Evolutionary conservation across 2,329 filamentous ascomycete genomes (phyloP), one percentile per base, ranked within the genome.

Genomic region (Colletotrichum abscissum): DNA sequence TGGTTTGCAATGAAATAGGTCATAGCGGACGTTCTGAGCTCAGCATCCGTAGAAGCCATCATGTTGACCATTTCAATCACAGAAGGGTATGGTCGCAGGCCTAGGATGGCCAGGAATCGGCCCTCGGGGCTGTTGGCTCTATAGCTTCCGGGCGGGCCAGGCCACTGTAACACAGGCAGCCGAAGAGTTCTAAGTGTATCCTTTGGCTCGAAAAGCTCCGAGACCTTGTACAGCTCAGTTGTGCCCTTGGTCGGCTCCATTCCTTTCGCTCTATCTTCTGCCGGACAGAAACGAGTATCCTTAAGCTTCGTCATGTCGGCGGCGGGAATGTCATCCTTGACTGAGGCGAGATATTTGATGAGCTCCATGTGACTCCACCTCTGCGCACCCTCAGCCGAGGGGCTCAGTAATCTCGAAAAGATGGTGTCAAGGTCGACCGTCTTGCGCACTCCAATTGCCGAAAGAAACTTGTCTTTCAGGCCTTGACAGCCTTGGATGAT

Each of bases 401-500:
- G 88, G 64, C 89, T 92, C 76, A 98, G 88, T 56, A 99, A 88
- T 57, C 96, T 90, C 28, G 94, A 93, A 78, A 99, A 98, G 35
- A 99, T 97, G 35, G 97, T 96, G 38, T 95, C 95, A 2, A 99
- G 86, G 77, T 99, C 97, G 24, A 99, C 92, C 0, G 97, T 99
- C 84, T 98, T 98, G 72, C 97, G 92, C 30, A 99, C 95, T 3
- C 97, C 96, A 38, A 99, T 86, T 2, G 94, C 90, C 3, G 89
- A 85, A 56, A 99, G 83, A 74, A 99, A 94, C 80, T 97, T 98
- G 58, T 98, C 96, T 80, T 98, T 98, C 14, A 98, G 90, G 38
- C 92, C 90, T 54, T 92, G 91, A 56, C 95, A 91, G 14, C 90
- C 91, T 75, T 92, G 90, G 1, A 98, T 91, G 14, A 93, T 92